Conservation (phyloP, 2,329 filamentous ascomycete genomes). For the Neoascochyta sp. region DNA sequence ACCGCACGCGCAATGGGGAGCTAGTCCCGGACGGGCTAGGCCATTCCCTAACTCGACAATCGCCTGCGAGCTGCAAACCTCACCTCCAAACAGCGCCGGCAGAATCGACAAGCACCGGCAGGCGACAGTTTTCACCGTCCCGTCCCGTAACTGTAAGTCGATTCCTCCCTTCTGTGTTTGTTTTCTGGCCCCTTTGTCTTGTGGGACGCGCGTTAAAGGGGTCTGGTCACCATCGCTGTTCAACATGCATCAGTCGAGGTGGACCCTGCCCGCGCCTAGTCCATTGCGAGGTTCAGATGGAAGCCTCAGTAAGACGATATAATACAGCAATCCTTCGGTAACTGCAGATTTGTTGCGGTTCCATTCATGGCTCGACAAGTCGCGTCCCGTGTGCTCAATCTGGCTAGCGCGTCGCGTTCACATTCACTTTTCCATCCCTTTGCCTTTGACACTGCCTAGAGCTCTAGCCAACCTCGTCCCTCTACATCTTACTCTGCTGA, state of each 20-base stretch:
- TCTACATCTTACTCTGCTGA: constrained; percentile 9
- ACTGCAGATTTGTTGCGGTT: neutral
- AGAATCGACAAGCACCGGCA: neutral
- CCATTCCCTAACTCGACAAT: too few species aligned
- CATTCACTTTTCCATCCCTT: constrained; percentile 11
- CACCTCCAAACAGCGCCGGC: constrained; percentile 1
- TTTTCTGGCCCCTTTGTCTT: neutral
- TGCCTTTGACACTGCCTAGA: constrained; percentile 6
- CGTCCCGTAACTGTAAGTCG: neutral
- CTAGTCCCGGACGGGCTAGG: too few species aligned
- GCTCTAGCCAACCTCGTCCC: constrained; percentile 6
- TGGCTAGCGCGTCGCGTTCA: constrained; percentile 22
- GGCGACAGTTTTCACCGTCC: neutral
- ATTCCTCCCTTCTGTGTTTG: neutral
- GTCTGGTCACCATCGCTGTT: constrained; percentile 5
- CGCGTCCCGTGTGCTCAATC: constrained; percentile 8
- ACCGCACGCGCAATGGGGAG: too few species aligned
- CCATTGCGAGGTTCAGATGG: too few species aligned
- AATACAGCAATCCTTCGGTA: too few species aligned
- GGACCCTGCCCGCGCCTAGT: constrained; percentile 10
- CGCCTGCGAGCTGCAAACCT: neutral
- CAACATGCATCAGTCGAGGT: constrained; percentile 17
- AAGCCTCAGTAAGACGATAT: too few species aligned
- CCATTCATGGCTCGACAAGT: constrained; percentile 3
- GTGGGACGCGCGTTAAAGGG: constrained; percentile 1